Base-by-base conservation (phyloP, 2,329 filamentous ascomycete species). In the Teratosphaeria gauchensis region DNA sequence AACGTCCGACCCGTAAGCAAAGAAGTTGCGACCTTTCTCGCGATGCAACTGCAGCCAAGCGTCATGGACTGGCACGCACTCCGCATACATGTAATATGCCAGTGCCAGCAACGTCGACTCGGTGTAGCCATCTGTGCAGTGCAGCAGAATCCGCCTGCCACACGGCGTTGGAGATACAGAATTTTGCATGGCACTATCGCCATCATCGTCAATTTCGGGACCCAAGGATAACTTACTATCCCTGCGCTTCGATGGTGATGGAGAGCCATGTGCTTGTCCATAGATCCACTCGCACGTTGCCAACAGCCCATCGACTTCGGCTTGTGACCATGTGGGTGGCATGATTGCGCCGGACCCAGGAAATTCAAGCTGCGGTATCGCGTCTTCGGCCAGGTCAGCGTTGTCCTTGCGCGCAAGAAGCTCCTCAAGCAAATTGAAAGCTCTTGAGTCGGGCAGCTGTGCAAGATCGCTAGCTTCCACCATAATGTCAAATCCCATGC, bases 51-150 rank as follows among this genome's bases (percentile, higher is more conserved):
- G 81, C 9, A 97, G 79, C 92, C 92, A 97, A 8, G 94, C 92
- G 58, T 91, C 84, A 31, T 92, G 88, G 0, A 92, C 82, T 0
- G 92, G 82, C 11, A 85, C 79, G 6, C 90, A 90, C 62, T 94
- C 90, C 57, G 89, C 90, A 73, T 91, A 99, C 81, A 95, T 95
- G 71, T 87, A 90, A 74, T 99, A 99, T 9, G 92, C 90, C 46
- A 99, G 84, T 1, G 84, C 90, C 19, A 99, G 80, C 73, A 99
- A 81, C 1, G 91, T 91, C 1, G 89, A 92, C 74, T 99, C 94
- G 0, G 94, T 99, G 69, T 99, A 99, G 19, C 94, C 94, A 72
- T 99, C 94, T 1, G 87, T 86, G 72, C 94, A 97, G 73, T 97
- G 92, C 48, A 99, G 89, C 33, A 97, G 82, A 35, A 97, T 84